Base-by-base conservation (phyloP, 1,284 basidiomycete genomes). In the Hypsizygus ulmarius region DNA sequence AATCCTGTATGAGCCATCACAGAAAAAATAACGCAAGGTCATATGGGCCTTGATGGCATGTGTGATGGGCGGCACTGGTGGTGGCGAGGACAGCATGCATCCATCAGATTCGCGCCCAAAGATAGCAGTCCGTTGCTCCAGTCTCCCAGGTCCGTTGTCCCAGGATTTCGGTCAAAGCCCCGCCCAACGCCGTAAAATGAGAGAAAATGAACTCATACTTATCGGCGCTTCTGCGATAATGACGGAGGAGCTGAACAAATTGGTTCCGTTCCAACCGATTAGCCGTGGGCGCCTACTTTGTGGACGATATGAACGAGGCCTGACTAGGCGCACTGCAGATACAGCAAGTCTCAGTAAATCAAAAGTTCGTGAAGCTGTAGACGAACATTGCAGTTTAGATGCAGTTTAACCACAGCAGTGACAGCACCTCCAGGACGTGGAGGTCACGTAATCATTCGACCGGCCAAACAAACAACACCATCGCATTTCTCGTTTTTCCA, bases 391-490 rank as follows among this genome's bases (percentile, higher is more conserved):
- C n/a, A n/a, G n/a, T n/a, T n/a, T n/a, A n/a, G n/a, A n/a, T n/a
- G n/a, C n/a, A n/a, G n/a, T n/a, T n/a, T n/a, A 7, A 25, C 4
- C 4, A 25, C 21, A 25, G 21, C 21, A 25, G 21, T 25, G 4
- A 25, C 21, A 25, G 21, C 21, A 25, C 21, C 21, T 25, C 21
- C 21, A 4, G 21, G 21, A 25, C 21, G 21, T 34, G 42, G 10
- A 10, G 5, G 19, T 48, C 43, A 53, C 53, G 43, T 52, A 45
- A 51, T 48, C 47, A 51, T 27, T 45, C 49, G 60, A 50, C 39
- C 38, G 38, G 39, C 47, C 43, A 58, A 51, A 61, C 52, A 59
- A 64, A 62, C 55, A 64, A 55, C 52, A 54, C 53, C 54, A 43
- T 39, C 51, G 36, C 51, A 25, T 41, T 47, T 50, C 42, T 39